Evolutionary conservation across 2,329 filamentous ascomycete species (phyloP), one percentile per base, ranked within the genome.

Genomic region (Lachnellula arida): DNA sequence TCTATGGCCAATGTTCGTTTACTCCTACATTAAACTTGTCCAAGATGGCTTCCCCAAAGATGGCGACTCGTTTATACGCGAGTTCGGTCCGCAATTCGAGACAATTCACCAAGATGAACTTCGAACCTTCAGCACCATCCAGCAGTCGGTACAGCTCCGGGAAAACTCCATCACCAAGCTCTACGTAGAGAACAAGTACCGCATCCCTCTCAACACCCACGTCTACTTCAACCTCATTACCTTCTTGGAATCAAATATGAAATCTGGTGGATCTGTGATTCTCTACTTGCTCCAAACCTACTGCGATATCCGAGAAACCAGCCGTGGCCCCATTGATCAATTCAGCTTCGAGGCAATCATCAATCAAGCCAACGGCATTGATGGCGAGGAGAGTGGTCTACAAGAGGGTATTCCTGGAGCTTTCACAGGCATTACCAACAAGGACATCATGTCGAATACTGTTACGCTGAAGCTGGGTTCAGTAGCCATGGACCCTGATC

Each of bases 1-100:
- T 4, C 75, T 96, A 15, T 99, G 94, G 91, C 94, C 94, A 0
- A 76, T 95, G 0, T 97, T 97, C 67, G 89, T 97, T 50, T 96
- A 99, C 72, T 94, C 90, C 0, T 97, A 89, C 68, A 77, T 99
- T 25, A 86, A 90, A 55, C 81, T 97, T 54, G 81, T 95, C 28
- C 78, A 78, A 35, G 83, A 90, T 57, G 85, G 84, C 60, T 91
- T 88, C 64, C 75, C 81, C 1, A 81, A 82, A 40, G 90, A 96
- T 56, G 85, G 86, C 14, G 85, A 88, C 62, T 76, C 80, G 2
- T 93, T 96, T 68, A 85, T 95, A 59, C 80, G 82, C 28, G 77
- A 81, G 4, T 85, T 89, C 67, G 85, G 84, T 53, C 67, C 71
- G 2, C 72, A 85, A 53, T 97, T 97, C 65, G 84, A 91, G 63